Evolutionary conservation across 2,329 filamentous ascomycete species (phyloP).

Genomic region (Cladosporium sp.): DNA sequence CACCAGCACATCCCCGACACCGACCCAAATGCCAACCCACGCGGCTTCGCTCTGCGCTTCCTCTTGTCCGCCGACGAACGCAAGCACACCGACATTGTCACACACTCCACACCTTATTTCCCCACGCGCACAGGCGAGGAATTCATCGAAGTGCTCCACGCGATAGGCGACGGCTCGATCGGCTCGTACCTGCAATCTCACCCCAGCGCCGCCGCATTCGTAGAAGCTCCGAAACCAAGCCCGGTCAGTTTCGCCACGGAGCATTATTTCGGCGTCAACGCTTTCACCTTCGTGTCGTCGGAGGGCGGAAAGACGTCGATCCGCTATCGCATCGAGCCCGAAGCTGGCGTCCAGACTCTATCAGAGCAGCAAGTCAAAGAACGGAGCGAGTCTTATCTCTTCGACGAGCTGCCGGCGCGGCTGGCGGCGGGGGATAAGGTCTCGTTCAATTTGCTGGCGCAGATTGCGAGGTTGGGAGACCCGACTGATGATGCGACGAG

Average conservation of each 20-base stretch:
- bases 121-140: constrained; percentile 49
- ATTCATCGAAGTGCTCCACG: constrained; percentile 49
- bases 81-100: constrained; percentile 54
- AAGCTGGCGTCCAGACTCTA: constrained; percentile 39
- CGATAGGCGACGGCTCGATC: constrained; percentile 36
- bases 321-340: constrained; percentile 49
- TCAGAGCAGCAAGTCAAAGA: constrained; percentile 34
- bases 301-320: constrained; percentile 43
- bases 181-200: constrained; percentile 43
- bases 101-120: constrained; percentile 51
- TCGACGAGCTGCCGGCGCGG: constrained; percentile 43
- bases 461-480: constrained; percentile 49
- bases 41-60: constrained; percentile 49
- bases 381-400: constrained; percentile 45
- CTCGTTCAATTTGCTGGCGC: constrained; percentile 47
- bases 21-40: constrained; percentile 24
- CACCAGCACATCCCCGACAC: constrained; percentile 23
- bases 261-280: constrained; percentile 47
- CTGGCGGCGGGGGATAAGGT: constrained; percentile 33
- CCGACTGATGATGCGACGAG: constrained; percentile 45
- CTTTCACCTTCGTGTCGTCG: constrained; percentile 43
- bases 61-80: constrained; percentile 36
- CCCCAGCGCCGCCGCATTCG: constrained; percentile 46
- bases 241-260: constrained; percentile 48
- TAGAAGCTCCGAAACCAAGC: constrained; percentile 47